Conservation (phyloP, 2,329 filamentous ascomycete species). For the Fusarium sp. region DNA sequence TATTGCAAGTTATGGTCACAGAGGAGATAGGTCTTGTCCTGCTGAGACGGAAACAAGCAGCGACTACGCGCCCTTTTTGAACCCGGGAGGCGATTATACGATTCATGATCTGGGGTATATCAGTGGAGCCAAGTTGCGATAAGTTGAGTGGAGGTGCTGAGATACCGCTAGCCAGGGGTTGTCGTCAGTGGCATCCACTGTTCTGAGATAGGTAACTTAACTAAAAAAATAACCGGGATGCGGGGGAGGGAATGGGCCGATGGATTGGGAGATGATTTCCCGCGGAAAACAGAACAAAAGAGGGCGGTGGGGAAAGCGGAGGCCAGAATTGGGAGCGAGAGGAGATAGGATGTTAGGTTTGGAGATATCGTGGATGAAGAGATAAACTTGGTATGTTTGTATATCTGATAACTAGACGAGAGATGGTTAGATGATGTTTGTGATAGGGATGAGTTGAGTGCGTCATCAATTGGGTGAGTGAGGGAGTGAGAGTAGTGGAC, state of each 20-base stretch:
- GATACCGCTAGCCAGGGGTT: slow-evolving; percentile 29
- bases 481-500: not conserved
- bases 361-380: slow-evolving; percentile 2
- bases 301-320: not conserved
- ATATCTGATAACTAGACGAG: slow-evolving; percentile 2
- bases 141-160: slow-evolving; percentile 19
- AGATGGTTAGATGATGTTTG: not conserved
- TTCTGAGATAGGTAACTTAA: slow-evolving; percentile 6
- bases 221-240: slow-evolving; percentile 9
- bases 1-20: not conserved
- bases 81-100: slow-evolving; percentile 18
- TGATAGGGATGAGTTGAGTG: not conserved
- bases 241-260: slow-evolving; percentile 9
- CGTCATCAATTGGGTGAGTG: not conserved
- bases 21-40: not conserved
- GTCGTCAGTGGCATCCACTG: not conserved
- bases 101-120: slow-evolving; percentile 39
- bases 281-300: slow-evolving; percentile 28
- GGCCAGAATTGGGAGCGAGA: slow-evolving; percentile 20
- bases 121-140: slow-evolving; percentile 5
- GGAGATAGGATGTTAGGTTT: slow-evolving; percentile 28
- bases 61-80: slow-evolving; percentile 30
- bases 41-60: no score
- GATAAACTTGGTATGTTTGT: slow-evolving; percentile 5
- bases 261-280: slow-evolving; percentile 8